A percentile compares a stretch with the other conserved stretches of the same genome.
These are phyloP conservation scores for Aureobasidium musti DNA, from an alignment of 2,329 filamentous ascomycete genomes.

Conservation along the genomic window DNA sequence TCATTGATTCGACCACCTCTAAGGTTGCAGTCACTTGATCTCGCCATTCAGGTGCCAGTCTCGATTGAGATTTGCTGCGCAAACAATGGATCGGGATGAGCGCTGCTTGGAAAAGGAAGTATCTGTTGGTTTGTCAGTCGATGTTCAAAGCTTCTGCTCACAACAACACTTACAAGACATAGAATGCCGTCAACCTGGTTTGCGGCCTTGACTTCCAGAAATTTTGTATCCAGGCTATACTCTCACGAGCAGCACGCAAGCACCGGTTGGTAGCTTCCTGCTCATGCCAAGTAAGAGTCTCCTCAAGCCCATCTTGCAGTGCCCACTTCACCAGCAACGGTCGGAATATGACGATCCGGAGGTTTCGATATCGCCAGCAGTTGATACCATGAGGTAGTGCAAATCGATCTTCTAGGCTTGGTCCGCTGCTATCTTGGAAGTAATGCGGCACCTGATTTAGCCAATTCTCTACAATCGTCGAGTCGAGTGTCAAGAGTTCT, in stretches of 20 bases:
- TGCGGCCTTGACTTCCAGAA: constrained; percentile 46
- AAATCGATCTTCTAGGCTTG: constrained; percentile 43
- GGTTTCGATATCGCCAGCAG: constrained; percentile 50
- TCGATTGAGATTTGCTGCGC: constrained; percentile 47
- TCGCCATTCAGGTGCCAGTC: constrained; percentile 46
- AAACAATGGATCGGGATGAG: constrained; percentile 54
- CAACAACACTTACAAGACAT: constrained; percentile 40
- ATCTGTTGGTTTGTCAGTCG: constrained; percentile 33
- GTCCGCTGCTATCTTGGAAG: constrained; percentile 43
- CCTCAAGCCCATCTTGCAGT: neutral
- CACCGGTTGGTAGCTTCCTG: constrained; percentile 44
- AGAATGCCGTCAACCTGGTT: constrained; percentile 50
- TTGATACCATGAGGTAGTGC: constrained; percentile 48
- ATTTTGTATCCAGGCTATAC: constrained; percentile 45
- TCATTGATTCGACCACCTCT: constrained; percentile 44
- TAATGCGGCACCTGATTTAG: constrained; percentile 45
- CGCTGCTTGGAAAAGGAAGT: constrained; percentile 55
- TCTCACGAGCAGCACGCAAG: constrained; percentile 47
- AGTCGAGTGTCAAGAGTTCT: constrained; percentile 48
- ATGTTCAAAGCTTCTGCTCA: neutral
- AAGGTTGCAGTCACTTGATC: constrained; percentile 47
- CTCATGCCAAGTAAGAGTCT: constrained; percentile 22
- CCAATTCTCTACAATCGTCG: constrained; percentile 37
- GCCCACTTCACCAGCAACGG: constrained; percentile 49
- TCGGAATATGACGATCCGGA: constrained; percentile 53